Base-by-base conservation (phyloP, 441 rosid species). In the Jatropha multifida region DNA sequence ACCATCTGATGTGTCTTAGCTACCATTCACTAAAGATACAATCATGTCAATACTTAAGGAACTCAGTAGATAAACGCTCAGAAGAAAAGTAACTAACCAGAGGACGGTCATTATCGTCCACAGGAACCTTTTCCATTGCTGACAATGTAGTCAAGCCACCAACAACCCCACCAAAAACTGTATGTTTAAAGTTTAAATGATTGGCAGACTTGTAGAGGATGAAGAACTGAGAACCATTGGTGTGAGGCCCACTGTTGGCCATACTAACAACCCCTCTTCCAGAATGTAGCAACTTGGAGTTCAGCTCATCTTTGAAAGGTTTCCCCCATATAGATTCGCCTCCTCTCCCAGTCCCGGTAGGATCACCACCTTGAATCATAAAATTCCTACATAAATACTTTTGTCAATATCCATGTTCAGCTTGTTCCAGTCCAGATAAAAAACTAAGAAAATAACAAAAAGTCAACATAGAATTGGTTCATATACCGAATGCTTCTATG, bases 311-410 rank as follows among this genome's bases (percentile, higher is more conserved):
- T 78, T 94, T 92, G 87, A 92, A 96, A 78, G 97, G 93, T 84
- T 92, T 92, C 61, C 97, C 98, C 97, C 97, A 94, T 62, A 94
- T 94, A 5, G 98, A 93, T 84, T 96, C 90, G 26, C 98, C 98
- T 76, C 98, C 97, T 79, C 56, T 86, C 79, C 97, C 97, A 59
- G 96, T 93, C 32, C 99, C 94, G 73, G 96, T 94, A 69, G 99
- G 99, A 84, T 96, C 98, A 65, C 99, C 97, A 42, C 98, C 98
- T 89, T 96, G 99, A 83, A 96, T 92, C 97, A 92, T 96, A 81
- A 94, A 96, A 88, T 91, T 96, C 89, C 98, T 89, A 76, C 51
- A 7, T n/a, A 74, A 74, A 67, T 42, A 55, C 46, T 7, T 1
- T 48, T 15, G 52, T 76, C 62, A 62, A 63, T 20, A 38, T 72